Percentiles rank a stretch among this genome's conserved stretches.
phyloP scores from a whole-genome alignment of 2,329 filamentous ascomycete species.

The Colletotrichum sp. region DNA sequence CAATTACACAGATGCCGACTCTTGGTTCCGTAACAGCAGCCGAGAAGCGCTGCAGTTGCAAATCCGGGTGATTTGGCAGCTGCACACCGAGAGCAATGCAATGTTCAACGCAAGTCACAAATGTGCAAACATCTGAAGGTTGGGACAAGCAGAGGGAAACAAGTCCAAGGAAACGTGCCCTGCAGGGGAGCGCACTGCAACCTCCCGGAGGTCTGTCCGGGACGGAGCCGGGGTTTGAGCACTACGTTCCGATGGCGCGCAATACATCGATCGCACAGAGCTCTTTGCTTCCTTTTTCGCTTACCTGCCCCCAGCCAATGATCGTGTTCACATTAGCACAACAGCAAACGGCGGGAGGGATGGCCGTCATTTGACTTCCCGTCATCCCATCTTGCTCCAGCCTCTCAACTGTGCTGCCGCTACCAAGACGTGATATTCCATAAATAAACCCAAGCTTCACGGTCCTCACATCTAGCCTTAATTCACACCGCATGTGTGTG shows the following conservation, averaged over 20 bases:
- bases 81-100: background rate
- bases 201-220: slow-evolving; percentile 8
- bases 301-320: background rate
- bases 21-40: background rate
- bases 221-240: background rate
- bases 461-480: background rate
- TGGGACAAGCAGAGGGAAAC: background rate
- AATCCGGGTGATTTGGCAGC: background rate
- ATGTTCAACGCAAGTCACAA: background rate
- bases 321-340: background rate
- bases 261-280: background rate
- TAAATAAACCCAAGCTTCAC: background rate
- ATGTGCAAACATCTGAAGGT: background rate
- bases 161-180: background rate
- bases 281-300: background rate
- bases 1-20: background rate
- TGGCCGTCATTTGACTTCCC: background rate
- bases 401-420: background rate
- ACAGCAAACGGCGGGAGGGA: background rate
- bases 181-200: background rate
- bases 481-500: background rate
- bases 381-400: background rate
- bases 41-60: background rate
- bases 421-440: background rate
- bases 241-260: background rate